Evolutionary conservation across 108 stramenopile species (phyloP).

Genomic region (Skeletonema menzelii): DNA sequence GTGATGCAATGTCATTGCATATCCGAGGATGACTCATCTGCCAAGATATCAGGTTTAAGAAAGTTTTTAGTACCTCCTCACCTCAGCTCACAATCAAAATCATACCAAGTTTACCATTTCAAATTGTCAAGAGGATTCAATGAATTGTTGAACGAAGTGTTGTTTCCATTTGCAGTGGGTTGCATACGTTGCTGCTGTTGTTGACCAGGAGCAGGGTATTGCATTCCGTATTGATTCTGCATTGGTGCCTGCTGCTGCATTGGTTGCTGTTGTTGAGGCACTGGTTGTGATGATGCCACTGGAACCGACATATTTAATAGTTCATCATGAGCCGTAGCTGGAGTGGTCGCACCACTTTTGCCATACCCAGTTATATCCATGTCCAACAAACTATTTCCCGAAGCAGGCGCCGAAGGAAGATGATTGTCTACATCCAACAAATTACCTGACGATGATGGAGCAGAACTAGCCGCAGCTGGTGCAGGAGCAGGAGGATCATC

Average conservation of each 20-base stretch:
- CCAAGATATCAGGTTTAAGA: not conserved
- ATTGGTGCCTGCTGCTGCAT: constrained; percentile 41
- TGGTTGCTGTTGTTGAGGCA: constrained; percentile 48
- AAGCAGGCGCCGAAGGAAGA: constrained; percentile 22
- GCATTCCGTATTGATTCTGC: constrained; percentile 43
- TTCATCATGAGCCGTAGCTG: constrained; percentile 60
- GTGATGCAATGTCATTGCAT: too few species aligned
- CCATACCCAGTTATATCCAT: constrained; percentile 42
- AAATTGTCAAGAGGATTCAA: constrained; percentile 70
- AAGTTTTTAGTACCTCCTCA: not conserved
- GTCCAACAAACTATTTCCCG: constrained; percentile 53
- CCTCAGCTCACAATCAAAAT: not conserved
- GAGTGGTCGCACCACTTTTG: constrained; percentile 35
- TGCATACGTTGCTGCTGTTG: constrained; percentile 31
- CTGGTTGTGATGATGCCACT: constrained; percentile 35
- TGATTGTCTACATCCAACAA: constrained; percentile 48
- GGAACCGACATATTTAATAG: constrained; percentile 85
- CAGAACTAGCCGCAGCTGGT: constrained; percentile 15
- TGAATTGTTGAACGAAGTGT: constrained; percentile 61
- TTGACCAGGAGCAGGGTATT: constrained; percentile 25
- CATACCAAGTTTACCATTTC: constrained; percentile 35
- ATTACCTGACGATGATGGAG: constrained; percentile 32
- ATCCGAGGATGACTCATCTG: too few species aligned
- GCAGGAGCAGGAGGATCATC: constrained; percentile 51
- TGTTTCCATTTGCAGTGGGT: constrained; percentile 14